phyloP scores from a whole-genome alignment of 148 eudicot species.

The Cornus florida region DNA sequence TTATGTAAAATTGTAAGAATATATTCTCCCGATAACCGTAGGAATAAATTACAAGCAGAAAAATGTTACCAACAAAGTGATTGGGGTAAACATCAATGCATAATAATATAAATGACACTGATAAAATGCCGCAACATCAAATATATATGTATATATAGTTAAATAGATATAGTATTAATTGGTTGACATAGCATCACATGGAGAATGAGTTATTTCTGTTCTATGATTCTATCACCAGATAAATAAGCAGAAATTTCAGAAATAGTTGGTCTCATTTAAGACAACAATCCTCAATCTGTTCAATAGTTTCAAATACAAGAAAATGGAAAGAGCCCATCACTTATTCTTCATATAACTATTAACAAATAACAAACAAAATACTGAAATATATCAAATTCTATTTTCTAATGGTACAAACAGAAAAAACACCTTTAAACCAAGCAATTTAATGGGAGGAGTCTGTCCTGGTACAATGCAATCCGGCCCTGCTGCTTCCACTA shows the following conservation, averaged over 20 bases:
- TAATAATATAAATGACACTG: neutral
- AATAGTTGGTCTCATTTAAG: neutral
- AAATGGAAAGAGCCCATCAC: neutral
- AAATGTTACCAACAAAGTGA: neutral
- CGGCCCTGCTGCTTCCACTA: constrained; percentile 95
- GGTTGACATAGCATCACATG: neutral
- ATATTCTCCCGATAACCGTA: too few relatives aligned
- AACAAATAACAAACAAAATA: neutral
- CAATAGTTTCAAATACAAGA: neutral
- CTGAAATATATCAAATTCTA: neutral
- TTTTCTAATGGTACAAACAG: neutral
- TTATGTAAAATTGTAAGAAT: too few relatives aligned
- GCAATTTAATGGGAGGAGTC: constrained; percentile 69
- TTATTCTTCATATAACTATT: neutral
- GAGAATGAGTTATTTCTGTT: too few relatives aligned
- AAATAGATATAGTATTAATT: neutral
- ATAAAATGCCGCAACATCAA: neutral
- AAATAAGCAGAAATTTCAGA: neutral
- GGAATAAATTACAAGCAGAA: too few relatives aligned
- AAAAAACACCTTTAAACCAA: constrained; percentile 77
- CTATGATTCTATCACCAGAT: neutral
- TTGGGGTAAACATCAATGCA: neutral
- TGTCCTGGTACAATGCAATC: constrained; percentile 97
- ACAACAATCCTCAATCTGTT: neutral
- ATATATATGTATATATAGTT: too few relatives aligned